Conservation (phyloP, 202 grass and related monocot genomes). For the Schoenoplectus triqueter region DNA sequence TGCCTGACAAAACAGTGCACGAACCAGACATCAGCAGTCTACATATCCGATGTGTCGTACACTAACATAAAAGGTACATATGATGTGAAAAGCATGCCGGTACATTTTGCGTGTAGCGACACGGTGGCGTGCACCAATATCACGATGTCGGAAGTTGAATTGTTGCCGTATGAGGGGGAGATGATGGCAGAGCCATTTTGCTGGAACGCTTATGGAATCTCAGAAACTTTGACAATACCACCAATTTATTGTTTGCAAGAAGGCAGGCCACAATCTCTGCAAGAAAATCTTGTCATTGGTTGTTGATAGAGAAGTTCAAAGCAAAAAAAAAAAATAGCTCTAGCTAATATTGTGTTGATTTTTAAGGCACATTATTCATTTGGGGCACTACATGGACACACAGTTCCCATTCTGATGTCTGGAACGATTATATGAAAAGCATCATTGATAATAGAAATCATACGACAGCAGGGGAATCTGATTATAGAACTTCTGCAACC, state of each 20-base stretch:
- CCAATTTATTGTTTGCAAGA: constrained; percentile 76
- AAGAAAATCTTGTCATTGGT: constrained; percentile 51
- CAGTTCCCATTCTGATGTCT: too few relatives aligned
- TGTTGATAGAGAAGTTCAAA: constrained; percentile 42
- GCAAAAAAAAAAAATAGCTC: not conserved
- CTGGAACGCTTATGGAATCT: constrained; percentile 74
- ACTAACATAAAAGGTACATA: constrained; percentile 70
- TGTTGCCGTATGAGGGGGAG: constrained; percentile 47
- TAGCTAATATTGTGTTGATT: not conserved
- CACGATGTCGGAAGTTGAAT: constrained; percentile 70
- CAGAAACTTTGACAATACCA: constrained; percentile 64
- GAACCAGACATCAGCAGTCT: constrained; percentile 71
- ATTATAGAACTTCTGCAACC: too few relatives aligned
- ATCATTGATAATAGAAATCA: too few relatives aligned
- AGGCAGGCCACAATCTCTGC: constrained; percentile 60
- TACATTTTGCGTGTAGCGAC: constrained; percentile 82
- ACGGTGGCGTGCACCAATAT: constrained; percentile 65
- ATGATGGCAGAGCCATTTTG: constrained; percentile 53
- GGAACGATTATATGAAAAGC: too few relatives aligned
- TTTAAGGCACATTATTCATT: not conserved
- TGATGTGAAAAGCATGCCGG: constrained; percentile 45
- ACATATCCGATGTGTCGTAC: constrained; percentile 59
- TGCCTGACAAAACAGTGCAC: constrained; percentile 55
- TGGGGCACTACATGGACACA: too few relatives aligned
- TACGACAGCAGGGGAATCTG: too few relatives aligned